These are phyloP conservation scores for Aspergillus hancockii DNA, from an alignment of 495 filamentous ascomycete genomes.

Conservation along the genomic window DNA sequence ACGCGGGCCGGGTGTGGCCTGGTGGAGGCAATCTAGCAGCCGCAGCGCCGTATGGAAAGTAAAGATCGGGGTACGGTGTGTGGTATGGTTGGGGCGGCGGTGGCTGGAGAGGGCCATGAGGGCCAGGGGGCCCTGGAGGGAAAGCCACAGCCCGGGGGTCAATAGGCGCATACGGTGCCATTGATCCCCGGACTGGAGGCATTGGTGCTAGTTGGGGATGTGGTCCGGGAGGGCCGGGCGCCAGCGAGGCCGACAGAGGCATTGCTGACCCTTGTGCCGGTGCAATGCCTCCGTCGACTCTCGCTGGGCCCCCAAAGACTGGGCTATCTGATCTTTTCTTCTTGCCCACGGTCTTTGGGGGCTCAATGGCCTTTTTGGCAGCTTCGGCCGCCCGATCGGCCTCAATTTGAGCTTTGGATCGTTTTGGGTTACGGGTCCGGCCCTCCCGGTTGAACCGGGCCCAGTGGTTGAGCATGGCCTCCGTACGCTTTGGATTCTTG, in stretches of 20 bases:
- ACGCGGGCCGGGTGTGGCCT: slow-evolving; percentile 22
- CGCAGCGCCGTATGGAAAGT: slow-evolving; percentile 20
- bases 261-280: slow-evolving; percentile 14
- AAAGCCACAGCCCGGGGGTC: slow-evolving; percentile 26
- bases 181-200: slow-evolving; percentile 16
- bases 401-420: slow-evolving; percentile 50
- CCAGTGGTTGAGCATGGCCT: slow-evolving; percentile 54
- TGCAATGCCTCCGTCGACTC: slow-evolving; percentile 22
- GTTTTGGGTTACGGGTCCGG: slow-evolving; percentile 47
- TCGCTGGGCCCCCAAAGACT: slow-evolving; percentile 7
- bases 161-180: slow-evolving; percentile 22
- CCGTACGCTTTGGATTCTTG: slow-evolving; percentile 51
- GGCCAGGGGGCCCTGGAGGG: slow-evolving; percentile 18
- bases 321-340: slow-evolving; percentile 23
- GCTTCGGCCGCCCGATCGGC: slow-evolving; percentile 36
- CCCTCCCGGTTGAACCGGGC: slow-evolving; percentile 46
- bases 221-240: slow-evolving; percentile 22
- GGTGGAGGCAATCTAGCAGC: slow-evolving; percentile 18
- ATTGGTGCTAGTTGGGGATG: slow-evolving; percentile 23
- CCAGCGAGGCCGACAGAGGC: slow-evolving; percentile 20
- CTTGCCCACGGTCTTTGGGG: slow-evolving; percentile 24
- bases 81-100: slow-evolving; percentile 26
- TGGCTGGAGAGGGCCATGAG: slow-evolving; percentile 20
- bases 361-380: slow-evolving; percentile 26
- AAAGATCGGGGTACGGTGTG: slow-evolving; percentile 29